A percentile compares a stretch with the other conserved stretches of the same genome.
Conservation (phyloP, 257 asterid genomes). For the Solanum boliviense region DNA sequence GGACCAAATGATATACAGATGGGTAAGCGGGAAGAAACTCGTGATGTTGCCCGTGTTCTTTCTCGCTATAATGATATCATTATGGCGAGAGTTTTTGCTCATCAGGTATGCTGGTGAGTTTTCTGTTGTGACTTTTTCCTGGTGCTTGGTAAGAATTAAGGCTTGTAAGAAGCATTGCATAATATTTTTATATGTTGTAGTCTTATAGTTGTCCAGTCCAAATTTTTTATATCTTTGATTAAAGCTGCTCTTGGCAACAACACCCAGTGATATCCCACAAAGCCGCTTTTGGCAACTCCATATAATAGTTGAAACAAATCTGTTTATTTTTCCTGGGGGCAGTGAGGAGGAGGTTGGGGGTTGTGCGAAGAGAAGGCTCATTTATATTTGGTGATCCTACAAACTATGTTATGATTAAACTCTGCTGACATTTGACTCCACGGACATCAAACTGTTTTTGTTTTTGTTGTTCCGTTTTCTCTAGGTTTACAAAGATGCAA, state of each 20-base stretch:
- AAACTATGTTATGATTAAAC: background rate
- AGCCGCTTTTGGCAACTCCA: background rate
- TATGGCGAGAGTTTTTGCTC: conserved; percentile 96
- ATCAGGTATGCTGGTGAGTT: conserved; percentile 89
- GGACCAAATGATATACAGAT: conserved; percentile 95
- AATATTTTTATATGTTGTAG: background rate
- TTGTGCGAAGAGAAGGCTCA: background rate
- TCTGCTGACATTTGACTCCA: background rate
- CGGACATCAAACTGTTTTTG: background rate
- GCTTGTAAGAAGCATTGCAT: background rate
- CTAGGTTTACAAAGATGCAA: background rate
- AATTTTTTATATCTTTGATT: background rate
- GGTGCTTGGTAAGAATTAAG: background rate
- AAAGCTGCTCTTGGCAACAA: background rate
- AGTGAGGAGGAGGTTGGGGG: background rate
- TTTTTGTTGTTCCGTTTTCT: background rate
- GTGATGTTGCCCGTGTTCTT: conserved; percentile 93
- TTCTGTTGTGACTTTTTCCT: background rate
- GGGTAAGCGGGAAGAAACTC: conserved; percentile 99
- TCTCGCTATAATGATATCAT: conserved; percentile 94
- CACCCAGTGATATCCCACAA: background rate
- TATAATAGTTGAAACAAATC: background rate
- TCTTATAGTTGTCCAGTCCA: background rate
- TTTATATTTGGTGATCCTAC: background rate
- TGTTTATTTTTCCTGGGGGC: background rate